Evolutionary conservation across 495 filamentous ascomycete species (phyloP), one percentile per base, ranked within the genome.

Genomic region (Alectoria sarmentosa): DNA sequence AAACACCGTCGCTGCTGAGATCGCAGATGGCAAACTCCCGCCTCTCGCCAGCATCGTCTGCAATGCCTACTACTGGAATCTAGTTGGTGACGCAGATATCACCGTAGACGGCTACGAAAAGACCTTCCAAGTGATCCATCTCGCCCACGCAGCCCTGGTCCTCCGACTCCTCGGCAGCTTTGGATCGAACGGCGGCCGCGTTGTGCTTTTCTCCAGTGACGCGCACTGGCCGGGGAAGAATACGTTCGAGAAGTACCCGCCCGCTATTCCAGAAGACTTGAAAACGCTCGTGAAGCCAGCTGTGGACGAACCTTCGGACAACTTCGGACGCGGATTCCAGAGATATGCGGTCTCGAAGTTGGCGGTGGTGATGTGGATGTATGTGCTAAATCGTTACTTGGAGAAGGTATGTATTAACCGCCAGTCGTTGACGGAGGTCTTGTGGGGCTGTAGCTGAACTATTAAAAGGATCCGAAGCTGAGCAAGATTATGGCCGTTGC

Each of bases 51-150:
- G 73, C 8, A 76, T 82, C 44, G 63, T 83, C 36, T 79, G 75
- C 70, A 82, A 82, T 63, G 79, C 80, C 0, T 76, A 72, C 64
- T 75, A 75, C 36, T 78, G 75, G 74, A 79, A 77, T 23, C 67
- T 81, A 4, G 62, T 65, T 37, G 37, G 49, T 26, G 70, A 72
- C 19, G 69, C 71, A 60, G 73, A 79, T 54, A 70, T 75, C 38
- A 79, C 77, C 0, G 63, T 44, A 3, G 79, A 80, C 62, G 74
- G 76, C 9, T 73, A 73, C 26, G 80, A 83, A 64, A 74, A 73
- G 41, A 76, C 73, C 21, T 75, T 81, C 21, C 76, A 80, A 61
- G 75, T 81, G 21, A 74, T 71, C 52, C 77, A 82, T 62, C 64
- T 80, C 52, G 71, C 78, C 0, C 78, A 82, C 60, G 75, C 70